A percentile compares a stretch with the other conserved stretches of the same genome.
Conservation (phyloP, 208 protist species). For the Spongospora subterranea region DNA sequence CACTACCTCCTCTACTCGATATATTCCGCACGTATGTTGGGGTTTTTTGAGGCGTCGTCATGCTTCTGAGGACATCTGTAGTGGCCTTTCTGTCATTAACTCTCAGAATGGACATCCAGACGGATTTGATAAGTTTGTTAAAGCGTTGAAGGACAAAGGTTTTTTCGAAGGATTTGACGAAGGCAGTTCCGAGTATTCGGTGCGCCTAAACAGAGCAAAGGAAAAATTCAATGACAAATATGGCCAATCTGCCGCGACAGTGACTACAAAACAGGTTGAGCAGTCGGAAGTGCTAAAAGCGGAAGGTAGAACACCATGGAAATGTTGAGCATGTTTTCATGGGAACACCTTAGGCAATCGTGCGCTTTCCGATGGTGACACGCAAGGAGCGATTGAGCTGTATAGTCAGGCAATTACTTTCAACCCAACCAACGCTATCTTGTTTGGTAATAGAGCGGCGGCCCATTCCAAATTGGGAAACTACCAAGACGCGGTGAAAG, state of each 20-base stretch:
- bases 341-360: not conserved
- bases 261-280: not conserved
- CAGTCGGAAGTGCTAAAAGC: not conserved
- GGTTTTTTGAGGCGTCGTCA: not conserved
- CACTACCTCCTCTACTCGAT: not conserved
- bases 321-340: not conserved
- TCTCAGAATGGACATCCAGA: conserved; percentile 50
- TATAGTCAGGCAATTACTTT: conserved; percentile 54
- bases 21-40: not conserved
- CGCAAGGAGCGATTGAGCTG: not conserved
- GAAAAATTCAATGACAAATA: conserved; percentile 20
- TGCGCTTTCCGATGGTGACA: not conserved
- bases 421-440: conserved; percentile 10
- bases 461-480: conserved; percentile 30
- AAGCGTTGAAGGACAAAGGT: conserved; percentile 28
- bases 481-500: not conserved
- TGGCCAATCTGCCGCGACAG: not conserved
- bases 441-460: conserved; percentile 51
- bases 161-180: conserved; percentile 1
- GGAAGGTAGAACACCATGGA: not conserved
- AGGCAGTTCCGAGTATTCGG: conserved; percentile 27
- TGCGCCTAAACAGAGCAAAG: not conserved
- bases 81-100: not conserved
- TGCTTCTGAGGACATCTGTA: not conserved
- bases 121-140: conserved; percentile 18